Evolutionary conservation across 257 asterid species (phyloP).

Genomic region (Solanum infundibuliforme): DNA sequence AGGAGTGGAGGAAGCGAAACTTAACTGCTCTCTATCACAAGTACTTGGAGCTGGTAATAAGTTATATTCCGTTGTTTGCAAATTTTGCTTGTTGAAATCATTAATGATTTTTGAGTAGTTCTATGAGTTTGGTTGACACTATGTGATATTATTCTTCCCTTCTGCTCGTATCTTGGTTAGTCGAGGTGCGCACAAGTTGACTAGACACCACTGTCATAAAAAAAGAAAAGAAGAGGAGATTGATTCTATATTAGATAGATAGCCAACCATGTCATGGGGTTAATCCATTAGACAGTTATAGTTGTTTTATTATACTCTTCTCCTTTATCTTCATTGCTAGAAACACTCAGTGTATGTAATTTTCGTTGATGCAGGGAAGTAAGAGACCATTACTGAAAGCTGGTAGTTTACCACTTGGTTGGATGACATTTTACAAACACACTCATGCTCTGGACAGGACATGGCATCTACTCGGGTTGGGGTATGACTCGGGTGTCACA

Average conservation of each 20-base stretch:
- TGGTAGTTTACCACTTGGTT: constrained; percentile 85
- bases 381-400: constrained; percentile 44
- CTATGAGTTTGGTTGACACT: background rate
- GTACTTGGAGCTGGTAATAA: constrained; percentile 59
- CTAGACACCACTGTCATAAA: background rate
- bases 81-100: background rate
- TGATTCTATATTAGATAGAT: background rate
- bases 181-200: background rate
- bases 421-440: constrained; percentile 65
- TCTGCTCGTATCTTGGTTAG: background rate
- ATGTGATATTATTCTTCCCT: background rate
- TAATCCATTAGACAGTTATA: background rate
- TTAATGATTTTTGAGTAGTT: background rate
- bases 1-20: constrained; percentile 58
- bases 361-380: constrained; percentile 40
- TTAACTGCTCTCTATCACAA: constrained; percentile 55
- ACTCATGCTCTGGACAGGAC: constrained; percentile 48
- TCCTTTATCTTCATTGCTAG: background rate
- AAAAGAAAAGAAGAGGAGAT: background rate
- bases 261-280: background rate
- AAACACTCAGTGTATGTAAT: background rate
- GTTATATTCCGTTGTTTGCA: background rate
- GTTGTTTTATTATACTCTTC: background rate
- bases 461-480: constrained; percentile 83
- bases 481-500: constrained; percentile 45